Conservation (phyloP, 1,284 basidiomycete genomes). For the Rhodotorula sp. region DNA sequence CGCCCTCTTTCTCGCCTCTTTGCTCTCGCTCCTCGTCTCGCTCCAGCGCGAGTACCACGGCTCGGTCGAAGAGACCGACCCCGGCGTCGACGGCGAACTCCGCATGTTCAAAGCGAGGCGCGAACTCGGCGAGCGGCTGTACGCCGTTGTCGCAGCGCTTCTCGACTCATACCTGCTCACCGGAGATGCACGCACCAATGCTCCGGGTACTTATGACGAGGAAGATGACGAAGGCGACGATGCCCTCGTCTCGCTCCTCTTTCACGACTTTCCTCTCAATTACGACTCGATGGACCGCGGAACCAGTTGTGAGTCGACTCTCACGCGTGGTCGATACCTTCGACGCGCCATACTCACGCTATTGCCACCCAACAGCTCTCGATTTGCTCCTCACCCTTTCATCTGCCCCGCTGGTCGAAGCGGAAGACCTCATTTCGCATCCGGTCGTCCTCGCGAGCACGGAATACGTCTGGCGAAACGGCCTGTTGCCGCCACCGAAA, state of each 20-base stretch:
- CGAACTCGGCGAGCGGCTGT: slow-evolving; percentile 39
- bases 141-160: slow-evolving; percentile 36
- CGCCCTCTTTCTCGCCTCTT: slow-evolving; percentile 35
- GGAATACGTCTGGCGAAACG: slow-evolving; percentile 42
- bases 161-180: slow-evolving; percentile 38
- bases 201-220: background rate
- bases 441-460: slow-evolving; percentile 41
- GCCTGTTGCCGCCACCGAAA: slow-evolving; percentile 30
- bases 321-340: background rate
- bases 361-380: slow-evolving; percentile 22
- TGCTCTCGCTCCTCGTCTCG: slow-evolving; percentile 38
- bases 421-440: slow-evolving; percentile 40
- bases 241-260: slow-evolving; percentile 38
- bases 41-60: slow-evolving; percentile 34
- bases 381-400: slow-evolving; percentile 39
- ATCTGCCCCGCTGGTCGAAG: slow-evolving; percentile 37
- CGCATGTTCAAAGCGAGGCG: slow-evolving; percentile 42
- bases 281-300: slow-evolving; percentile 41
- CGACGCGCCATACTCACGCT: background rate
- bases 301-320: slow-evolving; percentile 32
- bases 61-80: slow-evolving; percentile 39
- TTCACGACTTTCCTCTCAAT: slow-evolving; percentile 39
- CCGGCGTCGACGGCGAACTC: slow-evolving; percentile 41
- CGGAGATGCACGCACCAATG: slow-evolving; percentile 22
- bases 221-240: slow-evolving; percentile 34